Base-by-base conservation (phyloP, 2,329 filamentous ascomycete species). In the Ophiobolus disseminans region DNA sequence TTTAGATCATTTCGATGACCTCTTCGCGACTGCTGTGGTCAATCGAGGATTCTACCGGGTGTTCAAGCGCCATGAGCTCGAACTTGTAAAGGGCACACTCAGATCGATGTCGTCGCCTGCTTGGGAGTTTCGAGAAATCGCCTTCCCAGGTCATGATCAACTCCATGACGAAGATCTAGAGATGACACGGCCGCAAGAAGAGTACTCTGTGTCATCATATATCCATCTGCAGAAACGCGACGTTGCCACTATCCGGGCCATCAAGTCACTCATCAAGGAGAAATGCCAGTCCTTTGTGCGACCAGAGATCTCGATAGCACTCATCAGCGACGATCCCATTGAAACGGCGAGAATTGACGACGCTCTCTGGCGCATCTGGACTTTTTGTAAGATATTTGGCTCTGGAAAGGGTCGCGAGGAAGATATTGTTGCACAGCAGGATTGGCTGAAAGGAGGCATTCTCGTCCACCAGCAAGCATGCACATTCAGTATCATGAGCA, bases 301-400 rank as follows among this genome's bases (percentile, higher is more conserved):
- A 7, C 76, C 76, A 1, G 81, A 84, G 45, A 86, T 84, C 0
- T 75, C 81, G 5, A 69, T 73, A 17, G 82, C 82, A 2, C 74
- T 87, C 3, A 73, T 78, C 1, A 80, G 78, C 3, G 66, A 75
- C 16, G 75, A 78, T 34, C 72, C 76, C 7, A 58, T 67, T 2
- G 75, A 77, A 7, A 76, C 80, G 1, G 73, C 75, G 31, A 79
- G 83, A 47, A 76, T 86, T 20, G 81, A 86, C 48, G 78, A 85
- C 65, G 84, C 84, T 0, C 78, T 87, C 38, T 87, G 83, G 82
- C 80, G 84, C 2, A 81, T 87, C 22, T 86, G 84, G 84, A 84
- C 80, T 0, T 87, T 87, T 68, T 86, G 84, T 67, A 79, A 78
- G 44, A 80, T 86, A 23, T 87, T 87, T 43, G 85, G 85, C 1